Percentiles rank a stretch among this genome's conserved stretches.
Conservation (phyloP, 768 basidiomycete species). For the Phallus indusiatus region DNA sequence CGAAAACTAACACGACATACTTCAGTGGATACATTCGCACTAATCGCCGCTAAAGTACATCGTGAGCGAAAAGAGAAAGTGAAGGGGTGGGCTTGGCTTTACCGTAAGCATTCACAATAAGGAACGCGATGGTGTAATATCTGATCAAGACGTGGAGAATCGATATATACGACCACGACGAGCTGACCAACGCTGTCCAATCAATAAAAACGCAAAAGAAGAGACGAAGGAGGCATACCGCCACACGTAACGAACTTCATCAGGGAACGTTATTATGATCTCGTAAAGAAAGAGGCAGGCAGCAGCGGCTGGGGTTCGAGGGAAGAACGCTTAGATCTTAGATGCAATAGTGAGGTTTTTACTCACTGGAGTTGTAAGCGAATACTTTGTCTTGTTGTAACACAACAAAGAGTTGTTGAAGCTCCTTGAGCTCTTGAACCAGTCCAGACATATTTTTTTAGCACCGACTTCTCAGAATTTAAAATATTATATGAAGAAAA, state of each 20-base stretch:
- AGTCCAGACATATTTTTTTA: neutral
- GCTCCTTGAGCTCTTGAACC: neutral
- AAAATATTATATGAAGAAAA: neutral
- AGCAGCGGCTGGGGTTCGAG: neutral
- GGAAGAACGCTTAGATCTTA: neutral
- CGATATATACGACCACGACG: neutral
- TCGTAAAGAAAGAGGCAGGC: neutral
- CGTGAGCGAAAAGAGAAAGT: neutral
- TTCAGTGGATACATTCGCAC: neutral
- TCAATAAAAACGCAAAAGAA: neutral
- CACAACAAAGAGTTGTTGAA: neutral
- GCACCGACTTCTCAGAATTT: neutral
- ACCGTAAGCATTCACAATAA: constrained; percentile 3
- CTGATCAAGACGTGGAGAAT: neutral
- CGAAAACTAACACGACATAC: neutral
- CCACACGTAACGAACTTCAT: neutral
- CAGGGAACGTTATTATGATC: neutral
- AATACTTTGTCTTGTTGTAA: neutral
- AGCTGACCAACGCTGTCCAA: neutral
- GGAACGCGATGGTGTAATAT: neutral
- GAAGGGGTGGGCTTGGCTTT: neutral
- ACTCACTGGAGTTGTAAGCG: neutral
- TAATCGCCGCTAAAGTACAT: neutral
- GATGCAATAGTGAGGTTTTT: neutral
- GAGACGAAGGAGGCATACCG: neutral